Base-by-base conservation (phyloP, 2,329 filamentous ascomycete genomes). In the Trichothecium roseum region DNA sequence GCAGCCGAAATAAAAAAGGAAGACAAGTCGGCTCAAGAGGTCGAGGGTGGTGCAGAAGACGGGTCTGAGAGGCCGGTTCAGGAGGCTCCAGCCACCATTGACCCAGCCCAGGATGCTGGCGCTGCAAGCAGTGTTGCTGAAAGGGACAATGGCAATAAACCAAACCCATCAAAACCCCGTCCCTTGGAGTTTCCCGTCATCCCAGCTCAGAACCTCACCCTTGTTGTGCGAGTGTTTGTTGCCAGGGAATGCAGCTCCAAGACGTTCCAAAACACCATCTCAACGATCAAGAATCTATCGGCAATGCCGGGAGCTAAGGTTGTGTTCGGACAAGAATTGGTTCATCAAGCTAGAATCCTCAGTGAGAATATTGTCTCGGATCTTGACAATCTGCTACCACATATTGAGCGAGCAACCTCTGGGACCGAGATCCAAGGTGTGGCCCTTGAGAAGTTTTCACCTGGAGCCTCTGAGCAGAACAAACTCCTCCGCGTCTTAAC, bases 261-360 rank as follows among this genome's bases (percentile, higher is more conserved):
- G 67, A 96, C 91, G 0, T 98, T 98, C 70, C 84, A 91, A 54
- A 93, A 96, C 57, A 96, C 91, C 1, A 74, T 98, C 36, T 91
- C 89, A 13, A 93, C 93, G n/a, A 94, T 98, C 66, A 96, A 94
- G 64, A 95, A 96, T 51, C 72, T 98, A 30, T 96, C 88, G 5
- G 81, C 84, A 28, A 91, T 98, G 41, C 87, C 89, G 13, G 86
- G 83, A 10, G 87, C 89, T 14, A 91, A 93, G 59, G 75, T 83
- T 36, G 72, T 86, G 9, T 96, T 98, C 55, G 91, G 91, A n/a
- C 80, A 84, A 46, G 89, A 98, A 59, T 72, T 98, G 34, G 84
- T 94, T 39, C 73, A 75, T 33, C 89, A 95, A 58, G 88, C 91
- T 33, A 84, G 89, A 49, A 67, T 77, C 34, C 66, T 98, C 18